Conservation (phyloP, 2,329 filamentous ascomycete genomes). For the Pseudogymnoascus sp. region DNA sequence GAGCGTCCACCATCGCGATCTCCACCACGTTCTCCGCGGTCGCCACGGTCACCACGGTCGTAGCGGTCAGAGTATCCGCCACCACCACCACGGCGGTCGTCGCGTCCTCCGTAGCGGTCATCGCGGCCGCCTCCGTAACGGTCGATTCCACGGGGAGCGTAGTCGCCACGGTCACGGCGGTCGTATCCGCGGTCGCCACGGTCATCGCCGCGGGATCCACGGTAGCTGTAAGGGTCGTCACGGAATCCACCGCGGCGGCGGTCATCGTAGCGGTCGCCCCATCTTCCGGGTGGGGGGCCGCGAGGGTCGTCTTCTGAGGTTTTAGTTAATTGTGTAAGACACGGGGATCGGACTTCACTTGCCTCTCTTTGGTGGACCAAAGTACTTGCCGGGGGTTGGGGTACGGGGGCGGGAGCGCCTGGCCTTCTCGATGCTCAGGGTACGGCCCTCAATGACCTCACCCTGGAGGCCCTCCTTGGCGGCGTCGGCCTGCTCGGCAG, state of each 20-base stretch:
- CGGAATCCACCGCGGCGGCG: conserved; percentile 46
- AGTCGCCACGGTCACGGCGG: conserved; percentile 33
- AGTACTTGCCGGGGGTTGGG: conserved; percentile 97
- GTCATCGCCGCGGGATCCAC: conserved; percentile 39
- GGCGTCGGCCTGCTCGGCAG: conserved; percentile 88
- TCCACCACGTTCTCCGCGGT: conserved; percentile 37
- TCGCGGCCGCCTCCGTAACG: conserved; percentile 28
- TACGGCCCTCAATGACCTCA: conserved; percentile 90
- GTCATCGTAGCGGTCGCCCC: conserved; percentile 55
- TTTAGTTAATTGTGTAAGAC: conserved; percentile 27
- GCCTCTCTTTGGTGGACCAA: conserved; percentile 96
- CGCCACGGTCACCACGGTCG: conserved; percentile 29
- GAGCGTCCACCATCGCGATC: conserved; percentile 37
- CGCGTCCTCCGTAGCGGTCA: conserved; percentile 28
- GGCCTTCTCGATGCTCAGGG: conserved; percentile 97
- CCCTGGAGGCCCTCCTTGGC: conserved; percentile 94
- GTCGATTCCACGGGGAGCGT: conserved; percentile 32
- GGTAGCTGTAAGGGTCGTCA: conserved; percentile 53
- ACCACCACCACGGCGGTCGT: conserved; percentile 41
- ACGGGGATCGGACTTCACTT: conserved; percentile 42
- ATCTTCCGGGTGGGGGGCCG: conserved; percentile 37
- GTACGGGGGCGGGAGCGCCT: conserved; percentile 90
- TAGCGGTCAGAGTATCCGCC: conserved; percentile 38
- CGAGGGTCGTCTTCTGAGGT: conserved; percentile 47
- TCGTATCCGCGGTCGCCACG: conserved; percentile 36